These are phyloP conservation scores for Zygoascus ofunaensis DNA, from an alignment of 805 yeast species.

Conservation along the genomic window DNA sequence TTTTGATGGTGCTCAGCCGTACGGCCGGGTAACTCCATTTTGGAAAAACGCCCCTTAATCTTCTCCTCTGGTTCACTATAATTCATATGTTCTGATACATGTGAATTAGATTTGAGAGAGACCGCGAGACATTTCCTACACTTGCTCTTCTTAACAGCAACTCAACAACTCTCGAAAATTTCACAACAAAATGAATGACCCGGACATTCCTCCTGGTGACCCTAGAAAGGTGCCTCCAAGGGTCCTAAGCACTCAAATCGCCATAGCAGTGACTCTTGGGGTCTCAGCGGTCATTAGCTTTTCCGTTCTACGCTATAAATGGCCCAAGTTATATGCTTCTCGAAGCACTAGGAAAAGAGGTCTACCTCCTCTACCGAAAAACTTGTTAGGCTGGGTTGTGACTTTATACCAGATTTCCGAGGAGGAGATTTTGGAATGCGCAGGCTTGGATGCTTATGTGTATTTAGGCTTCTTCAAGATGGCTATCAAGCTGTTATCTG, in stretches of 20 bases:
- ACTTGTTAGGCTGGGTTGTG: slow-evolving; percentile 76
- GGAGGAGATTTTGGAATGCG: slow-evolving; percentile 70
- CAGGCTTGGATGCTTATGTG: slow-evolving; percentile 92
- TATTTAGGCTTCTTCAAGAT: slow-evolving; percentile 84
- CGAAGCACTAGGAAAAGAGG: slow-evolving; percentile 44
- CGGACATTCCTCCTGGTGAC: slow-evolving; percentile 10
- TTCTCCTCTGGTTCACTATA: too few relatives aligned
- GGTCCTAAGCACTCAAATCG: slow-evolving; percentile 69
- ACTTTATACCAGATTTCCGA: slow-evolving; percentile 58
- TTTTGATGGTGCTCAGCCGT: too few relatives aligned
- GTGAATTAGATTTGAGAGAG: too few relatives aligned
- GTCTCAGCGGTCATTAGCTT: slow-evolving; percentile 57
- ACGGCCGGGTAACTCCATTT: too few relatives aligned
- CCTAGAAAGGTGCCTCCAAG: slow-evolving; percentile 30
- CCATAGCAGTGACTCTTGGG: slow-evolving; percentile 63
- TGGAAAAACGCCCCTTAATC: too few relatives aligned
- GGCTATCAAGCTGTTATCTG: slow-evolving; percentile 60
- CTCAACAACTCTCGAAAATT: too few relatives aligned
- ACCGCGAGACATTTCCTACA: too few relatives aligned
- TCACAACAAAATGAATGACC: slow-evolving; percentile 8
- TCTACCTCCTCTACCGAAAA: slow-evolving; percentile 46
- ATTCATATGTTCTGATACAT: too few relatives aligned
- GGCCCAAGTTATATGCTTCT: slow-evolving; percentile 82
- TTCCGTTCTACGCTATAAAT: slow-evolving; percentile 57
- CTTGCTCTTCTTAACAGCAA: too few relatives aligned